These are phyloP conservation scores for Solanum pennellii DNA, from an alignment of 257 asterid genomes.

Conservation along the genomic window DNA sequence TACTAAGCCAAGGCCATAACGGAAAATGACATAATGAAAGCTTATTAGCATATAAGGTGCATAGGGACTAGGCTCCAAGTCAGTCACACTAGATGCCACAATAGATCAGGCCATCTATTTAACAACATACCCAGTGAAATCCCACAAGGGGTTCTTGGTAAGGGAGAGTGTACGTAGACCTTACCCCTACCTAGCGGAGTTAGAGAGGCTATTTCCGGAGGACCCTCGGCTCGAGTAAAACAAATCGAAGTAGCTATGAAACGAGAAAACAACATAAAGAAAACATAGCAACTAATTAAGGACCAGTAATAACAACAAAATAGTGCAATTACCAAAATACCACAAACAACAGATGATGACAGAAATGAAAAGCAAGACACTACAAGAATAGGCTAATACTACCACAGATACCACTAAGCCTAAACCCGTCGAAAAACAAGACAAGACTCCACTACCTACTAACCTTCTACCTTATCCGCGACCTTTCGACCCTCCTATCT, in stretches of 20 bases:
- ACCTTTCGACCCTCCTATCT: not conserved
- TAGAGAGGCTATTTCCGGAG: not conserved
- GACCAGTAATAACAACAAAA: too few species aligned
- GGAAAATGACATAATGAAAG: not conserved
- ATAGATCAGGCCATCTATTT: not conserved
- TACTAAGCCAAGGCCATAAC: not conserved
- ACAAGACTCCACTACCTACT: not conserved
- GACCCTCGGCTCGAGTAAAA: not conserved
- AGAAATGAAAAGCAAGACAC: not conserved
- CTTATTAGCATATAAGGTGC: not conserved
- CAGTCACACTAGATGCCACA: not conserved
- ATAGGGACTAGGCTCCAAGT: not conserved
- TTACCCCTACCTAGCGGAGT: not conserved
- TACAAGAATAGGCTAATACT: not conserved
- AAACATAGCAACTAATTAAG: not conserved
- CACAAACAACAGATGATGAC: not conserved
- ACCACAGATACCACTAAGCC: not conserved
- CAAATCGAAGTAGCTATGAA: not conserved
- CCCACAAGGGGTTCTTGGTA: not conserved
- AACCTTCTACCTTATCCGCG: not conserved
- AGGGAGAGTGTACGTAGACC: not conserved
- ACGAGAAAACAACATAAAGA: not conserved
- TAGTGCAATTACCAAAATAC: not conserved
- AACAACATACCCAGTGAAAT: not conserved
- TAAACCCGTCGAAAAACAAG: not conserved